Evolutionary conservation across 2,329 filamentous ascomycete genomes (phyloP).

Genomic region (Aureobasidium vineae): DNA sequence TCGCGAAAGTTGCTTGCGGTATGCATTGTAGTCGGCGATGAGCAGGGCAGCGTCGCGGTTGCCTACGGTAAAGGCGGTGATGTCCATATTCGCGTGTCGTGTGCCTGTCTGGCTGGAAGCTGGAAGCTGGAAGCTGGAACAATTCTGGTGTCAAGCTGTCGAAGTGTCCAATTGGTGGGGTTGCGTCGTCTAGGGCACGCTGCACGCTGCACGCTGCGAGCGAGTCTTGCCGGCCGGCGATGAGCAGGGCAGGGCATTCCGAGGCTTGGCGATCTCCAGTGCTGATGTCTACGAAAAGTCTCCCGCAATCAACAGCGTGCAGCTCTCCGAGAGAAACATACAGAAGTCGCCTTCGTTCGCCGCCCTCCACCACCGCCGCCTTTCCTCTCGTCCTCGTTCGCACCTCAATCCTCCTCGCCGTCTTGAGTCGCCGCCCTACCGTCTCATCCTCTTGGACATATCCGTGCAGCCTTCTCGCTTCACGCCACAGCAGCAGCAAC

Average conservation of each 20-base stretch:
- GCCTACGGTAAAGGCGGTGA: slow-evolving; percentile 78
- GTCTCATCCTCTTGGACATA: neutral
- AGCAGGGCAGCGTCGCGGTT: slow-evolving; percentile 80
- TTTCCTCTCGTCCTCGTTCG: neutral
- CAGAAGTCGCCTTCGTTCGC: slow-evolving; percentile 3
- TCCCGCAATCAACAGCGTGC: neutral
- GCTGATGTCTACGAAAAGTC: slow-evolving; percentile 18
- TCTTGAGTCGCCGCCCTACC: slow-evolving; percentile 21
- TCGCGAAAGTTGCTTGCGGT: slow-evolving; percentile 75
- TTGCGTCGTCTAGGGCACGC: neutral
- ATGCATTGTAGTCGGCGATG: slow-evolving; percentile 83
- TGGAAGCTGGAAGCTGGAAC: too few species aligned
- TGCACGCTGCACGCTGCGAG: neutral
- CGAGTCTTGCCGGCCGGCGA: neutral
- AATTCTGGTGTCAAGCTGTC: neutral
- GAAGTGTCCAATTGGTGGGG: slow-evolving; percentile 6
- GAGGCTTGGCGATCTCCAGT: neutral
- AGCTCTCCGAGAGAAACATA: neutral
- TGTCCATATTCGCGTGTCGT: slow-evolving; percentile 60
- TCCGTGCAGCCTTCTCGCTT: neutral
- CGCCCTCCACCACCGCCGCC: neutral
- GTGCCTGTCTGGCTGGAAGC: too few species aligned
- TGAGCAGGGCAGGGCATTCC: neutral
- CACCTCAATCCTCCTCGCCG: neutral
- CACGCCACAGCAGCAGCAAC: slow-evolving; percentile 12